Evolutionary conservation across 768 basidiomycete genomes (phyloP).

Genomic region (Terana coerulea): DNA sequence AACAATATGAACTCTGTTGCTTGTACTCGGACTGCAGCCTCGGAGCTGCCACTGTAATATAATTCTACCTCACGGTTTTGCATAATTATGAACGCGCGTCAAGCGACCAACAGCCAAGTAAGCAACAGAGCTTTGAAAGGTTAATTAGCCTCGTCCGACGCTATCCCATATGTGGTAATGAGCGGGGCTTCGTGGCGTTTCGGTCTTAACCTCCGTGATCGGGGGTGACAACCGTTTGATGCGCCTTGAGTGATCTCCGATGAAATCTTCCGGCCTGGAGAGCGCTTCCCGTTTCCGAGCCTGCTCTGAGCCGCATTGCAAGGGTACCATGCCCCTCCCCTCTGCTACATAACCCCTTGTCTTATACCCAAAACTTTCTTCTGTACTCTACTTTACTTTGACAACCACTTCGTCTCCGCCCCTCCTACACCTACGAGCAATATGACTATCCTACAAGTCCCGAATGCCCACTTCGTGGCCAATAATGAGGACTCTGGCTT

Average conservation of each 20-base stretch:
- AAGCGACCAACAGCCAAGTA: too few species aligned
- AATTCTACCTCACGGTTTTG: too few species aligned
- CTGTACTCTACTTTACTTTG: background rate
- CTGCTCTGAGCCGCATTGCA: background rate
- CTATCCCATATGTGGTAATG: too few species aligned
- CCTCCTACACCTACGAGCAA: background rate
- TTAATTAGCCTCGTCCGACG: too few species aligned
- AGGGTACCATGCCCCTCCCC: background rate
- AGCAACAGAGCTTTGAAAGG: too few species aligned
- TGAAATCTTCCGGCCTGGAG: background rate
- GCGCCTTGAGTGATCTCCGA: background rate
- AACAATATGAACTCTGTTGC: too few species aligned
- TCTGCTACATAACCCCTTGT: background rate
- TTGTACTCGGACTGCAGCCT: too few species aligned
- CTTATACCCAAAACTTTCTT: background rate
- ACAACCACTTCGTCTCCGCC: background rate
- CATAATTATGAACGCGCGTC: too few species aligned
- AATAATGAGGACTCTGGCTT: background rate
- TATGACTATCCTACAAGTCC: background rate
- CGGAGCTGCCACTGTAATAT: too few species aligned
- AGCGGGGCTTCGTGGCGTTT: slow-evolving; percentile 8
- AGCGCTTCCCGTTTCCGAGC: background rate
- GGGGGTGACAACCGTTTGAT: background rate
- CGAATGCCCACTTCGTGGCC: background rate
- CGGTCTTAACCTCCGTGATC: background rate